Base-by-base conservation (phyloP, 2,329 filamentous ascomycete genomes). In the Neonectria ditissima region DNA sequence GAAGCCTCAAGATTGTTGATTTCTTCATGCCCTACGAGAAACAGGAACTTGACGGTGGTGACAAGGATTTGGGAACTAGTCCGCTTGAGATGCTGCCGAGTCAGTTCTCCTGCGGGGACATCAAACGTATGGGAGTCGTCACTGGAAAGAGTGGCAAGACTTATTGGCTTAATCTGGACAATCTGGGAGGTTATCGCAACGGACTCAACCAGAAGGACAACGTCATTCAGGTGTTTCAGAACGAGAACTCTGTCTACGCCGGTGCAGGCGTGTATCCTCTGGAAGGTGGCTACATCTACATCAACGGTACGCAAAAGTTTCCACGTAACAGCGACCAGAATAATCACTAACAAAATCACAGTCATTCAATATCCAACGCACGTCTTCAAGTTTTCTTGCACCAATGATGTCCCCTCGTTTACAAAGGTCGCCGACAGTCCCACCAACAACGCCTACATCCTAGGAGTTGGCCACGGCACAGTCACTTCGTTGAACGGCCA, bases 371-470 rank as follows among this genome's bases (percentile, higher is more conserved):
- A 84, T 67, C 80, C 82, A 14, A 85, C 85, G 0, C 81, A 85
- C 53, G 84, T 87, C 18, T 88, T 87, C 79, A 85, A 87, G 66
- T 88, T 88, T 71, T 81, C 82, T 2, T 87, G 84, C 71, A 77
- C 80, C 63, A 75, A 76, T 22, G 86, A 85, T 4, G 79, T 83
- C 10, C 83, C 86, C 0, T 80, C 80, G 2, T 88, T 89, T 55
- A 82, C 84, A 22, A 84, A 85, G 68, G 82, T 87, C 1, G 83
- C 83, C 4, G 80, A 84, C 57, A 84, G 80, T 3, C 79, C 81
- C 0, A 80, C 82, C 22, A 79, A 73, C 44, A 87, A 86, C 53
- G 84, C 85, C 0, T 83, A 82, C 60, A 79, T 83, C 52, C 80
- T 89, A 0, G 86, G 87, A 28, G 84, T 86, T 32, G 83, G 85